phyloP scores from a whole-genome alignment of 192 early-diverging fungal species.

The Phlyctochytrium planicorne region DNA sequence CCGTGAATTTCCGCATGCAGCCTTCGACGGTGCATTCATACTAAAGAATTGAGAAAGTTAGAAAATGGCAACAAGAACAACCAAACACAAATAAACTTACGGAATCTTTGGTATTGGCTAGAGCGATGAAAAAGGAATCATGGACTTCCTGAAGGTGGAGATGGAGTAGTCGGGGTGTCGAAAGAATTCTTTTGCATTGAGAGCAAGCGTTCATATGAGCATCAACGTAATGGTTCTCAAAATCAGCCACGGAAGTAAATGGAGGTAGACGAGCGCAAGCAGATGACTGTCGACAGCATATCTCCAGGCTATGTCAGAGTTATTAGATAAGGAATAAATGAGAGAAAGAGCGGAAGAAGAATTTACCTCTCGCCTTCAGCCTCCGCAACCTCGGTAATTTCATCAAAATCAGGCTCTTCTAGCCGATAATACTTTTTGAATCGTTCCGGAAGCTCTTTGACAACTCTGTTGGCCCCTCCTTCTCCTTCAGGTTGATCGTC shows the following conservation, averaged over 20 bases:
- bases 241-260: conserved; percentile 17
- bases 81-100: too few species aligned
- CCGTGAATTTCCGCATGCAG: too few species aligned
- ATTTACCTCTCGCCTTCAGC: neutral
- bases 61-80: too few species aligned
- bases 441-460: neutral
- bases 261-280: conserved; percentile 11
- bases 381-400: neutral
- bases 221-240: conserved; percentile 29
- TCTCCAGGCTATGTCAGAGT: neutral
- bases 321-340: neutral
- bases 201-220: conserved; percentile 28
- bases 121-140: too few species aligned
- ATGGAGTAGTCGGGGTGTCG: conserved; percentile 28
- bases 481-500: neutral
- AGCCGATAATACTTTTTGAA: neutral
- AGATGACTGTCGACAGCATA: neutral
- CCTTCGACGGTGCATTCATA: too few species aligned
- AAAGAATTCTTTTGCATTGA: conserved; percentile 30
- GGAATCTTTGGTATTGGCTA: too few species aligned
- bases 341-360: neutral
- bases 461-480: neutral
- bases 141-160: too few species aligned
- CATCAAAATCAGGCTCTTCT: neutral
- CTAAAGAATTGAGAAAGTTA: too few species aligned